Conservation (phyloP, 345 rosid genomes). For the Triadica sebifera region DNA sequence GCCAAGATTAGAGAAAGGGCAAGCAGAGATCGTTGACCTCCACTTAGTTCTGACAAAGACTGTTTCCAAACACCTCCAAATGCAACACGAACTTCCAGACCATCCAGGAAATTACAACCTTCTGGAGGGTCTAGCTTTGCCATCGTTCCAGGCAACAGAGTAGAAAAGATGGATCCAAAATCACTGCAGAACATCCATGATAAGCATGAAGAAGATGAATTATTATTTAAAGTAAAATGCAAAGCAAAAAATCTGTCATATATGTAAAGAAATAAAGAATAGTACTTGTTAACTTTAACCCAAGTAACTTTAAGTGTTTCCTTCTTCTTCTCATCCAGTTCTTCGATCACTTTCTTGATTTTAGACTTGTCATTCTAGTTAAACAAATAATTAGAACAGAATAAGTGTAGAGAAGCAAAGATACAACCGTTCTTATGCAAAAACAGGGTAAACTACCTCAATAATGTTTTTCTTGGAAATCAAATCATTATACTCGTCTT, state of each 20-base stretch:
- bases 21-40: constrained; percentile 92
- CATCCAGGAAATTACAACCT: constrained; percentile 85
- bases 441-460: constrained; percentile 56
- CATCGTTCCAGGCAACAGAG: constrained; percentile 84
- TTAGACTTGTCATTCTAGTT: constrained; percentile 79
- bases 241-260: neutral
- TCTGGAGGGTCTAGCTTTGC: constrained; percentile 89
- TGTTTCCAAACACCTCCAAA: constrained; percentile 97
- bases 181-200: constrained; percentile 49
- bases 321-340: constrained; percentile 95
- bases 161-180: constrained; percentile 92
- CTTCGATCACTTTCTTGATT: constrained; percentile 91
- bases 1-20: constrained; percentile 94
- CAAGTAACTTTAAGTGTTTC: constrained; percentile 89
- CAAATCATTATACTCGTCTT: constrained; percentile 87
- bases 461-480: constrained; percentile 81
- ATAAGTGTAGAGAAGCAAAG: constrained; percentile 14
- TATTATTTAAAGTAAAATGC: neutral
- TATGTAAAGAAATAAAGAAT: neutral
- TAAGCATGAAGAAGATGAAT: constrained; percentile 7
- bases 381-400: constrained; percentile 14
- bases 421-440: constrained; percentile 12
- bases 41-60: constrained; percentile 87
- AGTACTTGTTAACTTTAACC: constrained; percentile 88
- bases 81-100: constrained; percentile 95